Conservation (phyloP, 139 green algal genomes). For the Tetradesmus lagerheimii region DNA sequence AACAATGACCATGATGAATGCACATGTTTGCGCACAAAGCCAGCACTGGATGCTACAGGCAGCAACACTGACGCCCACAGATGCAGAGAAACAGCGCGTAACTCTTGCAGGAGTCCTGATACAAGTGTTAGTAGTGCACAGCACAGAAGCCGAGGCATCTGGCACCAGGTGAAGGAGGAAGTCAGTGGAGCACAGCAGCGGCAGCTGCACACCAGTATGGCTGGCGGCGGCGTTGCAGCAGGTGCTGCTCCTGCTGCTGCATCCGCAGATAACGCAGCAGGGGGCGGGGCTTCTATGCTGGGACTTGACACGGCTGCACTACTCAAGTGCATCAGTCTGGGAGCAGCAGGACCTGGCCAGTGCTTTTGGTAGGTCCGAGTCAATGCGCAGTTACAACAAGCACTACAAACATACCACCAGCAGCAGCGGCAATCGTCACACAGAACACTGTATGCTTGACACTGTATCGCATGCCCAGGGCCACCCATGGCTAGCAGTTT, state of each 20-base stretch:
- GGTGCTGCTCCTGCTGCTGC: neutral
- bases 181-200: slow-evolving; percentile 5
- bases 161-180: slow-evolving; percentile 1
- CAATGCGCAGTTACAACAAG: neutral
- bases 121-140: neutral
- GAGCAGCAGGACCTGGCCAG: neutral
- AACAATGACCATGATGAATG: too few species aligned
- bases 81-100: neutral
- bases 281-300: neutral
- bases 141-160: neutral
- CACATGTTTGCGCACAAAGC: neutral
- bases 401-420: neutral
- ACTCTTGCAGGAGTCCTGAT: neutral
- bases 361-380: neutral
- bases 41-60: neutral
- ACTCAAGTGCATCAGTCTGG: neutral
- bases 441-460: neutral
- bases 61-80: neutral
- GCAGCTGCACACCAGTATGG: slow-evolving; percentile 7
- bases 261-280: too few species aligned
- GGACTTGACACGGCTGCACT: neutral
- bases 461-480: neutral
- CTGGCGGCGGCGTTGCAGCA: neutral
- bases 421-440: neutral
- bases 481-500: too few species aligned